Evolutionary conservation across 2,329 filamentous ascomycete species (phyloP), one percentile per base, ranked within the genome.

Genomic region (Ascochyta rabiei): DNA sequence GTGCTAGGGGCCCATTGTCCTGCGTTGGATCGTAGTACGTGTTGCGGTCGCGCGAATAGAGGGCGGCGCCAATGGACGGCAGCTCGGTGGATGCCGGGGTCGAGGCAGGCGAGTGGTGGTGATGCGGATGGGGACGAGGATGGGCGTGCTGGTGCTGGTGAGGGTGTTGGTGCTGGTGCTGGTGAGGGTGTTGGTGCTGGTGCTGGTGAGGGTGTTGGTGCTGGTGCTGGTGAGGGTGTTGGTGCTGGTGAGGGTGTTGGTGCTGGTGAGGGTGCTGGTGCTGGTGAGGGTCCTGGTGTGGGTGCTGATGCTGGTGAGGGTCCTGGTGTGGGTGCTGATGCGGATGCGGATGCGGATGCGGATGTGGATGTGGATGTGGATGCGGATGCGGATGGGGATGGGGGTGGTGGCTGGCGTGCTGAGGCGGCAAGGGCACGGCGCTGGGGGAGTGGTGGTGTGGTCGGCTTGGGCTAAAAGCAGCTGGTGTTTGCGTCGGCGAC

Each of bases 1-100:
- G 69, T 34, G 51, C 67, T 71, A 51, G 42, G 72, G 30, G 57
- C 57, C 77, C 75, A 65, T 77, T 74, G 62, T 81, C 79, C 53
- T 75, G 76, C 37, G 77, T 79, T 7, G 79, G 80, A 65, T 81
- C 80, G 72, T 81, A 81, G 72, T 81, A 81, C 16, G 71, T 64
- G n/a, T 74, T 66, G 57, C 68, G 70, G 58, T 77, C 75, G 67
- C 76, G 76, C 48, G 64, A 48, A 61, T 75, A 74, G 35, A 74
- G 58, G 65, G 72, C 72, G 52, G 73, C 70, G 66, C 63, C 69
- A 64, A 76, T 72, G 61, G 75, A 69, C 56, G 75, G 76, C 40
- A 77, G 71, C 58, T 74, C 74, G 60, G 73, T 65, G 48, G 74
- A 57, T 24, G 60, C 68, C 13, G 76, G 73, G 35, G 75, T 73